phyloP scores from a whole-genome alignment of 2,329 filamentous ascomycete species.

The Trichoderma asperellum region DNA sequence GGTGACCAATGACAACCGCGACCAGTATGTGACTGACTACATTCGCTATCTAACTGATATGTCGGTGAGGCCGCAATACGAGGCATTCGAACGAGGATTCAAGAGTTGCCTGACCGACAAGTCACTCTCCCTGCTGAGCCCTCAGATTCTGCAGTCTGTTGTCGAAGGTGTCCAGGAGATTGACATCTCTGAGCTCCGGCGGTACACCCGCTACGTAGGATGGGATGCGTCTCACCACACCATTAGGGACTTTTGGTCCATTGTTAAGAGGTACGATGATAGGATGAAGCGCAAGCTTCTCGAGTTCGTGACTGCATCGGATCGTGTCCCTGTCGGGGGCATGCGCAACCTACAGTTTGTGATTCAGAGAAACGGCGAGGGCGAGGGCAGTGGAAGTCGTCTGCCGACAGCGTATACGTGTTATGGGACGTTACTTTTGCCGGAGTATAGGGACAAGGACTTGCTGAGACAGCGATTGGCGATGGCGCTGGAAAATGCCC shows the following conservation, averaged over 20 bases:
- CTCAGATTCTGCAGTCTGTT: conserved; percentile 71
- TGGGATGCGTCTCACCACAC: conserved; percentile 72
- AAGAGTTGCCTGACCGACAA: conserved; percentile 71
- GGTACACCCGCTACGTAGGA: conserved; percentile 76
- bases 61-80: conserved; percentile 75
- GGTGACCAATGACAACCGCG: conserved; percentile 81
- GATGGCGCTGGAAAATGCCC: conserved; percentile 86
- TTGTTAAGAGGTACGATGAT: conserved; percentile 70
- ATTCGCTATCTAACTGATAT: conserved; percentile 79
- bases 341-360: conserved; percentile 81
- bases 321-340: conserved; percentile 86
- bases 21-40: conserved; percentile 81
- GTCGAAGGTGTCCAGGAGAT: conserved; percentile 85
- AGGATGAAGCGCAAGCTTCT: conserved; percentile 75
- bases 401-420: conserved; percentile 91
- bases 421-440: conserved; percentile 84
- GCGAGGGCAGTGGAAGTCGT: conserved; percentile 55
- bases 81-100: conserved; percentile 83
- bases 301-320: conserved; percentile 93
- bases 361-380: conserved; percentile 75
- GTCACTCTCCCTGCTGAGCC: conserved; percentile 72
- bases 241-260: conserved; percentile 81
- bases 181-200: conserved; percentile 72
- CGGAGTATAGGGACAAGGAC: conserved; percentile 75
- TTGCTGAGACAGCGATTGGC: conserved; percentile 73